These are phyloP conservation scores for Penicillium glabrum DNA, from an alignment of 2,329 filamentous ascomycete species.

Conservation along the genomic window DNA sequence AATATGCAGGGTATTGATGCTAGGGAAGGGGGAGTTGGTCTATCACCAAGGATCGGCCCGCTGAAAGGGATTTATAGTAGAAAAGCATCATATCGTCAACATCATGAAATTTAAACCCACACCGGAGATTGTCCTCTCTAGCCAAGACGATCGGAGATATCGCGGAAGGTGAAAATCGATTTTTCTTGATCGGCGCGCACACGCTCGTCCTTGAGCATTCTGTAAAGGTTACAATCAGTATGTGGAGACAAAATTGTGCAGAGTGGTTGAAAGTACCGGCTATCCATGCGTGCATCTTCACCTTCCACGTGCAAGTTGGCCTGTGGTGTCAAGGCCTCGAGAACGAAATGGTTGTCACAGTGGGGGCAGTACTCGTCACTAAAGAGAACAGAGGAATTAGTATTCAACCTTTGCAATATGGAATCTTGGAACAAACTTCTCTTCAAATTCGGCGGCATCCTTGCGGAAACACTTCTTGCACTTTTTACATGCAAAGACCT, in stretches of 20 bases:
- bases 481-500: constrained; percentile 89
- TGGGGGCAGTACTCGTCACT: constrained; percentile 98
- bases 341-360: constrained; percentile 97
- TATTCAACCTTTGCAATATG: not conserved
- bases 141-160: constrained; percentile 73
- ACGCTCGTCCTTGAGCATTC: constrained; percentile 90
- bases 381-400: constrained; percentile 1
- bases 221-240: constrained; percentile 26
- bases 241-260: not conserved
- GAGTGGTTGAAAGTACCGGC: constrained; percentile 48
- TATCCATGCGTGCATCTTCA: constrained; percentile 82
- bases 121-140: constrained; percentile 44
- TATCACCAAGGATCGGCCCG: constrained; percentile 3
- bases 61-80: not conserved
- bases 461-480: constrained; percentile 98
- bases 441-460: constrained; percentile 86
- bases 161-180: constrained; percentile 74
- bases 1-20: constrained; percentile 18
- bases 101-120: constrained; percentile 23
- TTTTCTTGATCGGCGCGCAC: constrained; percentile 60
- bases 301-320: constrained; percentile 83
- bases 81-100: constrained; percentile 30
- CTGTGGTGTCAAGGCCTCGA: constrained; percentile 84
- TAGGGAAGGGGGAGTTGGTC: constrained; percentile 2
- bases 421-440: constrained; percentile 51